Evolutionary conservation across 305 asterid species (phyloP).

Genomic region (Fraxinus greggii): DNA sequence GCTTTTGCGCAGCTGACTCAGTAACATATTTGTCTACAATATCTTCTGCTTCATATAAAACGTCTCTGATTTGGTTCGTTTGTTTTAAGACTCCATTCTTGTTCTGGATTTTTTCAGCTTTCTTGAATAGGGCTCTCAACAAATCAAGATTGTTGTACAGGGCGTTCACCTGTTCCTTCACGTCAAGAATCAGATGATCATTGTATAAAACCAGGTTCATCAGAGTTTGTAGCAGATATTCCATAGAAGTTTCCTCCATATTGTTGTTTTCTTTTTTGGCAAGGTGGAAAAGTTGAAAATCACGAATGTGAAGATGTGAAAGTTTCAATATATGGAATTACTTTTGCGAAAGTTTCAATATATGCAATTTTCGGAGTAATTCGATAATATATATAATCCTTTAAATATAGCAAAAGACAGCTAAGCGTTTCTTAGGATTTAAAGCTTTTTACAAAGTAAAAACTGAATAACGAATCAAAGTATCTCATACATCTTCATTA

Average conservation of each 20-base stretch:
- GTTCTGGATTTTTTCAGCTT: slow-evolving; percentile 36
- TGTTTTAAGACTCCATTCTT: slow-evolving; percentile 34
- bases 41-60: slow-evolving; percentile 47
- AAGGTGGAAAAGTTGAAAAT: neutral
- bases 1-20: slow-evolving; percentile 32
- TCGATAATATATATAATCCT: no score
- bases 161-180: slow-evolving; percentile 27
- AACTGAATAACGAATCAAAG: no score
- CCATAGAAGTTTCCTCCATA: slow-evolving; percentile 52
- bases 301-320: neutral
- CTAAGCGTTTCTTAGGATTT: no score
- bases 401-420: no score
- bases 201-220: slow-evolving; percentile 37
- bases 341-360: no score
- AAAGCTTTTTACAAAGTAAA: no score
- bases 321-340: no score
- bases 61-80: slow-evolving; percentile 36
- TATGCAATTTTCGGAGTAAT: no score
- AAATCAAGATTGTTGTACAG: slow-evolving; percentile 40
- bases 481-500: no score
- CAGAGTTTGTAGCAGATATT: slow-evolving; percentile 38
- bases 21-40: slow-evolving; percentile 38
- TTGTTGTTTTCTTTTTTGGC: neutral
- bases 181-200: slow-evolving; percentile 27
- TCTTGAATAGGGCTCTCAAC: slow-evolving; percentile 36